Evolutionary conservation across 2,329 filamentous ascomycete species (phyloP).

Genomic region (Aureobasidium sp.): DNA sequence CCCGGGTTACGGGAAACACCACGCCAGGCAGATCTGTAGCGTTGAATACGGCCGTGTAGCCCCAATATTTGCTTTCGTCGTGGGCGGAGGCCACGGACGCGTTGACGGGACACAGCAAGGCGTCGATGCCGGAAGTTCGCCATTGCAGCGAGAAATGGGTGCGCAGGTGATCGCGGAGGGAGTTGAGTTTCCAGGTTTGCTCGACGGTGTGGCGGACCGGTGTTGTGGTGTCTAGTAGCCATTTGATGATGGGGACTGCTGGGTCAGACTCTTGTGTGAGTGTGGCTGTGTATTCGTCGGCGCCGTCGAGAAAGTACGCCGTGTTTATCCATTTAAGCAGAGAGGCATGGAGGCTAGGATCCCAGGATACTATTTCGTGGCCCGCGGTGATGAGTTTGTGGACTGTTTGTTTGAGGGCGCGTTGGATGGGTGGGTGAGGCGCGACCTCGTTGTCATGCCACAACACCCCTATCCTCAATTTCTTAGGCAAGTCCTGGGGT

Average conservation of each 20-base stretch:
- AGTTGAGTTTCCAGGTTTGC: conserved; percentile 10
- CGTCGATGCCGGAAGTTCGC: conserved; percentile 42
- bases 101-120: conserved; percentile 52
- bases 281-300: not conserved
- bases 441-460: conserved; percentile 56
- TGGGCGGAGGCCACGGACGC: conserved; percentile 47
- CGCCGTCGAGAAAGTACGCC: conserved; percentile 11
- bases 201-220: not conserved
- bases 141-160: conserved; percentile 38
- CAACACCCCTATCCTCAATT: conserved; percentile 51
- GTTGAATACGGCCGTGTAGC: conserved; percentile 53
- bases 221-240: not conserved
- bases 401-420: conserved; percentile 47
- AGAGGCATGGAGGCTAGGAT: conserved; percentile 43
- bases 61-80: conserved; percentile 50
- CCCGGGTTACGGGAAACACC: conserved; percentile 43
- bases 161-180: conserved; percentile 36
- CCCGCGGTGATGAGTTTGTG: conserved; percentile 41
- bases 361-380: conserved; percentile 49
- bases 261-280: not conserved
- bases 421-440: conserved; percentile 56
- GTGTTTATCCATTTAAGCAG: conserved; percentile 7
- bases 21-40: conserved; percentile 54
- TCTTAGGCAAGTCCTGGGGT: conserved; percentile 24
- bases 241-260: conserved; percentile 1